Evolutionary conservation across 2,329 filamentous ascomycete species (phyloP), one percentile per base, ranked within the genome.

Genomic region (Colletotrichum agaves): DNA sequence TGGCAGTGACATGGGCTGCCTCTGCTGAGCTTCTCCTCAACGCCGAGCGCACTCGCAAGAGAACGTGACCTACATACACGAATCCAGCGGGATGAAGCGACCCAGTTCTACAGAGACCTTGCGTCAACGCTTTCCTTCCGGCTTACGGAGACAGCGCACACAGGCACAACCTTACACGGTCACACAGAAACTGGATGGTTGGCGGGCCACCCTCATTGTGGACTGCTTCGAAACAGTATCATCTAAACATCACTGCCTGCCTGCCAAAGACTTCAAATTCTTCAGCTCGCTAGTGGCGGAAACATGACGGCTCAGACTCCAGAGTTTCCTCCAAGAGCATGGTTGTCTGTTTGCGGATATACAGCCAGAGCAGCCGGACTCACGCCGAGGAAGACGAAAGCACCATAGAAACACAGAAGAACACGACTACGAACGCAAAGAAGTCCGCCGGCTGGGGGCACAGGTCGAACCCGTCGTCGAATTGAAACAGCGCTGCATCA

Each of bases 1-100:
- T 58, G 52, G 52, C 63, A 63, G 50, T 67, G 44, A 55, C 63
- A 58, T 63, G 27, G 63, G 64, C 53, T 67, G 60, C 64, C 64
- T 67, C 60, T 59, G 37, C 46, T 52, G 35, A 50, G 37, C 27
- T 44, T 19, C 17, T 33, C n/a, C 41, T 47, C 55, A 35, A 43
- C 13, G 43, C 59, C 19, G 41, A 56, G 59, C 44, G 23, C 63
- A 31, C 59, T 62, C 33, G 27, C 23, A 41, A 41, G 39, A 66
- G 41, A 50, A 61, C 58, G 44, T 27, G 63, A 63, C 63, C 50
- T 66, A 49, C 61, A 59, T 60, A 57, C 49, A 63, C 59, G 13
- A 53, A 27, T 33, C 12, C 23, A 39, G 43, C 15, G 31, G 43
- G 23, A 21, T n/a, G 56, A 47, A 46, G 17, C 17, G 41, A 27